Base-by-base conservation (phyloP, 805 yeast genomes). In the Ogataea methanolica region DNA sequence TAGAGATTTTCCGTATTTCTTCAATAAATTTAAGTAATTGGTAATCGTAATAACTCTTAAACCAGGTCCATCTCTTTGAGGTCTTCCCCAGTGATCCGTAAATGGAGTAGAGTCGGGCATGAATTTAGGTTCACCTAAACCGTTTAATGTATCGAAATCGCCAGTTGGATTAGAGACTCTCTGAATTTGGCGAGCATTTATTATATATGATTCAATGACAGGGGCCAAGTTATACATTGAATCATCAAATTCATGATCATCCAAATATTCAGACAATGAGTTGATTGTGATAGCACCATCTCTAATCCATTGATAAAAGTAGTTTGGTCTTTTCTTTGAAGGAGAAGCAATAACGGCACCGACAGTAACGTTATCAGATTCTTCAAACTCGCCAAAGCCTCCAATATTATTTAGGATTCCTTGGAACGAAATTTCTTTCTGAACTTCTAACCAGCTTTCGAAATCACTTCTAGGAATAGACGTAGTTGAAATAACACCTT, bases 11-110 rank as follows among this genome's bases (percentile, higher is more conserved):
- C 65, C 60, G 46, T 63, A 63, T 23, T 64, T 59, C 6, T 65
- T 55, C 49, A 82, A 63, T 3, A 75, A 55, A 21, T 69, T 66
- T 49, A 87, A 55, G 60, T 79, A 87, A 51, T 76, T 76, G 36
- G 78, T 64, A 21, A 83, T 73, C 1, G 96, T 76, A 47, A 84
- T 74, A 11, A 82, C 75, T 57, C 97, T 75, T 48, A 92, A 72
- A 1, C 95, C 91, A 0, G 98, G 97, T 0, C 98, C 98, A 64
- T 92, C 98, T 50, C 89, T 77, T 67, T 92, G 98, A 1, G 98
- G 98, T 56, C 98, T 74, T 2, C 98, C 98, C 98, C 98, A 92
- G 34, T 70, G 63, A 2, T 70, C 82, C 6, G 65, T 63, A 58
- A 85, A 92, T 1, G 86, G 72, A 0, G 79, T 57, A 22, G 85